Percentiles rank a stretch among this genome's conserved stretches.
Conservation (phyloP, 208 protist species). For the Acanthamoeba lugdunensis region DNA sequence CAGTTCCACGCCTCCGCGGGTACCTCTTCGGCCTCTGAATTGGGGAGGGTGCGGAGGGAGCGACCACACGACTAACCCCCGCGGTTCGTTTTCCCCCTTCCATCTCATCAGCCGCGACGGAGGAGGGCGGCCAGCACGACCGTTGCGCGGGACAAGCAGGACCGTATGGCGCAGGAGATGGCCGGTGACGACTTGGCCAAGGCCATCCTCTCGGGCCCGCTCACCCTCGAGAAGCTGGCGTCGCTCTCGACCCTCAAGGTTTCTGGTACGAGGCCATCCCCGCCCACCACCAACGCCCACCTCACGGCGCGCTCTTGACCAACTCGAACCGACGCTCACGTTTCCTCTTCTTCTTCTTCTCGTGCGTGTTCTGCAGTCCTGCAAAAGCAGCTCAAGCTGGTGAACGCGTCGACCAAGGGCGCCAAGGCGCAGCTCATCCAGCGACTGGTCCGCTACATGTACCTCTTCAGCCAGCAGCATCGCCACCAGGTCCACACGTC, state of each 20-base stretch:
- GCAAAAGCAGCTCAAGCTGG: constrained; percentile 2
- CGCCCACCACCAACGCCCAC: too few species aligned
- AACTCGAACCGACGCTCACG: too few species aligned
- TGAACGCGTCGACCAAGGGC: constrained; percentile 43
- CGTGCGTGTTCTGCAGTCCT: background rate
- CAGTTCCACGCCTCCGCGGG: background rate
- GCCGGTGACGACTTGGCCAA: background rate
- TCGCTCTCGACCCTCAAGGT: constrained; percentile 22
- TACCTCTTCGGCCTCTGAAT: background rate
- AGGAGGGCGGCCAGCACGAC: constrained; percentile 3
- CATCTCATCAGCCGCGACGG: background rate
- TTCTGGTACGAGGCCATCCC: background rate
- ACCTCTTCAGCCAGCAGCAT: constrained; percentile 19
- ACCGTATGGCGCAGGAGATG: background rate
- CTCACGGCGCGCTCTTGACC: too few species aligned
- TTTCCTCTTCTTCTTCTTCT: too few species aligned
- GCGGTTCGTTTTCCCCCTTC: background rate
- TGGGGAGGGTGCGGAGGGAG: too few species aligned
- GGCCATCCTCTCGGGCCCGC: background rate
- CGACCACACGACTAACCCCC: too few species aligned
- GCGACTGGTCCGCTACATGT: constrained; percentile 16
- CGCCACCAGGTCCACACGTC: background rate
- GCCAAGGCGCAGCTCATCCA: constrained; percentile 30
- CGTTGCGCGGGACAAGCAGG: background rate
- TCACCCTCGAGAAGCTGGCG: constrained; percentile 11